These are phyloP conservation scores for Botrytis porri DNA, from an alignment of 2,329 filamentous ascomycete species.

Conservation along the genomic window DNA sequence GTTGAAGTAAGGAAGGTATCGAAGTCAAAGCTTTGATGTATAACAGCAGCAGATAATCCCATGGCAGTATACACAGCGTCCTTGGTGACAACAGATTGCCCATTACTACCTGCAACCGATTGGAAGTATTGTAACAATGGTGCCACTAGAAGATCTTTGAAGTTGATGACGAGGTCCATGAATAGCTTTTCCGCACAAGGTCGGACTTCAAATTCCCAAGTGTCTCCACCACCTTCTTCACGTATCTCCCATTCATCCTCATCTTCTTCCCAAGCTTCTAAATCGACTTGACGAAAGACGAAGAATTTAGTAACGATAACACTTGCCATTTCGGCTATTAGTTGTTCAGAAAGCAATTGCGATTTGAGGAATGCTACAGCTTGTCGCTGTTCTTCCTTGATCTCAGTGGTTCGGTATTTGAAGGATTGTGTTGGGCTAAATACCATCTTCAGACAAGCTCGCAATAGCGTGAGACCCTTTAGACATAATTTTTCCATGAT, in stretches of 20 bases:
- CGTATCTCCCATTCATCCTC: slow-evolving; percentile 93
- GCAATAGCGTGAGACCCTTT: slow-evolving; percentile 77
- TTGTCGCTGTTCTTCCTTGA: slow-evolving; percentile 71
- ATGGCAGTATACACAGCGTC: slow-evolving; percentile 94
- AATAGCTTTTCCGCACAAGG: slow-evolving; percentile 94
- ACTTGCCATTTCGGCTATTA: slow-evolving; percentile 80
- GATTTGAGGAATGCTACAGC: slow-evolving; percentile 68
- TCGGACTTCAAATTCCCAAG: slow-evolving; percentile 88
- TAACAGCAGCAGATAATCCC: slow-evolving; percentile 75
- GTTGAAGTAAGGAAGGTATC: slow-evolving; percentile 73
- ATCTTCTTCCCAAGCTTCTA: slow-evolving; percentile 90
- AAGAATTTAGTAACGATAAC: slow-evolving; percentile 84
- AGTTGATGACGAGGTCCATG: slow-evolving; percentile 84
- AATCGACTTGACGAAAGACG: slow-evolving; percentile 77
- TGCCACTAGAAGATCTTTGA: slow-evolving; percentile 75
- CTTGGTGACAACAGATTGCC: slow-evolving; percentile 73
- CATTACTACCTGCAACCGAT: slow-evolving; percentile 62
- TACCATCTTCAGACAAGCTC: slow-evolving; percentile 80
- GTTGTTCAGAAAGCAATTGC: slow-evolving; percentile 70
- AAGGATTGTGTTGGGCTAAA: slow-evolving; percentile 80
- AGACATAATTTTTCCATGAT: slow-evolving; percentile 77
- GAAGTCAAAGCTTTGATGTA: slow-evolving; percentile 77
- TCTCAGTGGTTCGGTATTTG: slow-evolving; percentile 72
- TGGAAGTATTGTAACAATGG: slow-evolving; percentile 82
- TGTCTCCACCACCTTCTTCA: slow-evolving; percentile 79